Conservation (phyloP, 164 flowering plant genomes). For the Tetracentron sinense region DNA sequence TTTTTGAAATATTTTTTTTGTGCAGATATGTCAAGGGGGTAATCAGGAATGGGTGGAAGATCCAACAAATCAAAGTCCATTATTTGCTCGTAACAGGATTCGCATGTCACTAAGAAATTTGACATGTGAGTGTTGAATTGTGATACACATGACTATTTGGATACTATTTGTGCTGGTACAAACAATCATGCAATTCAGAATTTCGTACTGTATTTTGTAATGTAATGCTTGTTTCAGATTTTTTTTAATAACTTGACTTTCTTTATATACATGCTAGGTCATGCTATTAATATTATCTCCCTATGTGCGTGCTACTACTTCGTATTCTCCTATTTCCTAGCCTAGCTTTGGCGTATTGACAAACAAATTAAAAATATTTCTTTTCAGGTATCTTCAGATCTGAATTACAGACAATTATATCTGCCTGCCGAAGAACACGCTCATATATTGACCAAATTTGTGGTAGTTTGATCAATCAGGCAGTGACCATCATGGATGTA, state of each 20-base stretch:
- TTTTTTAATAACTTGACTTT: neutral
- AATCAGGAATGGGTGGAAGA: constrained; percentile 86
- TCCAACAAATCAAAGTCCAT: constrained; percentile 69
- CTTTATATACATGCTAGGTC: neutral
- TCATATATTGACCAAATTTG: constrained; percentile 57
- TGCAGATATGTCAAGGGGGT: constrained; percentile 59
- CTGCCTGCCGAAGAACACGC: constrained; percentile 69
- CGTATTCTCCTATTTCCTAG: neutral
- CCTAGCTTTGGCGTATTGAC: constrained; percentile 9
- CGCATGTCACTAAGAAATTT: constrained; percentile 47
- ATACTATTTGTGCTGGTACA: neutral
- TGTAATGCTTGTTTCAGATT: neutral
- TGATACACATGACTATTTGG: neutral
- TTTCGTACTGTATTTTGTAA: neutral
- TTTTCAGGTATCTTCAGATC: constrained; percentile 55
- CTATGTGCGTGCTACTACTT: neutral
- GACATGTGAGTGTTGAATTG: constrained; percentile 56
- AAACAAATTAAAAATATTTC: constrained; percentile 1
- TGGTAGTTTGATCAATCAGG: constrained; percentile 38
- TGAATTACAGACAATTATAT: constrained; percentile 63
- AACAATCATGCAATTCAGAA: neutral
- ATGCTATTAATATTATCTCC: neutral
- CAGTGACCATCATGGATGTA: constrained; percentile 61
- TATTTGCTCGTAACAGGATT: constrained; percentile 80
- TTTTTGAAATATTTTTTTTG: neutral